phyloP scores from a whole-genome alignment of 108 stramenopile genomes.

The Skeletonema grethae region DNA sequence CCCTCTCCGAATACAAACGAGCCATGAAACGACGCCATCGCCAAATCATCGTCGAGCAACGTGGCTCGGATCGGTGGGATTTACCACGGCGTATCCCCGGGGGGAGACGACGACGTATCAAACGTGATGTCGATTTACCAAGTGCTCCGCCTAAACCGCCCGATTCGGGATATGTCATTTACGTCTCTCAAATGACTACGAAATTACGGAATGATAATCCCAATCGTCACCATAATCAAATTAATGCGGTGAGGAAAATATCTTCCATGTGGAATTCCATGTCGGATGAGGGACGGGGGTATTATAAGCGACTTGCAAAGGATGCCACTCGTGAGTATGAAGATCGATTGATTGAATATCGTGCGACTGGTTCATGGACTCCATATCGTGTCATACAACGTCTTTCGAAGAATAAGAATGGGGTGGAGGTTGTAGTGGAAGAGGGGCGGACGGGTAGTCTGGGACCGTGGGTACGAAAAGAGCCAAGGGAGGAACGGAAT shows the following conservation, averaged over 20 bases:
- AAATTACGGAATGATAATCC: slow-evolving; percentile 88
- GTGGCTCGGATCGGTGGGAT: slow-evolving; percentile 80
- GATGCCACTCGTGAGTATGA: slow-evolving; percentile 69
- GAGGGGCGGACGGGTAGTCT: slow-evolving; percentile 31
- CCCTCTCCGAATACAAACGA: slow-evolving; percentile 76
- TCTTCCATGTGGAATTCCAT: slow-evolving; percentile 72
- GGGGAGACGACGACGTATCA: slow-evolving; percentile 75
- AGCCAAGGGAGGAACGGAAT: slow-evolving; percentile 49
- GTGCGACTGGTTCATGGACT: slow-evolving; percentile 72
- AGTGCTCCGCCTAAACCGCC: slow-evolving; percentile 79
- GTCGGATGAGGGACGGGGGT: slow-evolving; percentile 54
- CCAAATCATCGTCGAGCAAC: slow-evolving; percentile 53
- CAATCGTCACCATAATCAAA: slow-evolving; percentile 70
- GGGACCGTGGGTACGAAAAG: slow-evolving; percentile 68
- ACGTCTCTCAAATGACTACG: slow-evolving; percentile 79
- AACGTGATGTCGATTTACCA: slow-evolving; percentile 63
- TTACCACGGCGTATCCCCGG: slow-evolving; percentile 64
- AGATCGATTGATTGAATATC: slow-evolving; percentile 63
- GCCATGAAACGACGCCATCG: slow-evolving; percentile 52
- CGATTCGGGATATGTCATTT: slow-evolving; percentile 62
- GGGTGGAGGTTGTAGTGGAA: not conserved
- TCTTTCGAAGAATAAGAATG: slow-evolving; percentile 18
- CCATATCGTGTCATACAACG: slow-evolving; percentile 44
- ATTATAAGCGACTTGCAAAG: slow-evolving; percentile 68
- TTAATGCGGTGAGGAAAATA: slow-evolving; percentile 66